phyloP scores from a whole-genome alignment of 1,139 yeast genomes.

The Sugiyamaella castrensis region DNA sequence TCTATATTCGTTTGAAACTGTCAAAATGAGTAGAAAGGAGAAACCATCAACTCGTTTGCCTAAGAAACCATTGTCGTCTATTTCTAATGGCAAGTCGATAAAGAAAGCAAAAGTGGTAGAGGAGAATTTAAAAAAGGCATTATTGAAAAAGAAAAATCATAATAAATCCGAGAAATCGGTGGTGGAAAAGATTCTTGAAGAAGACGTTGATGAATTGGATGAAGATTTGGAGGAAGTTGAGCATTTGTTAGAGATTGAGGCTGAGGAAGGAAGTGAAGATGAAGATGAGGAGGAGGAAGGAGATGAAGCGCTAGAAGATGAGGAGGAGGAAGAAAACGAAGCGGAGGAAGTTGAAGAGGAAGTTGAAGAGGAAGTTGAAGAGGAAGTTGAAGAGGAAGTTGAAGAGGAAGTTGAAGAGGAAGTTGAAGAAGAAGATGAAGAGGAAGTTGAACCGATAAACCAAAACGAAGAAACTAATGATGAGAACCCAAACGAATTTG shows the following conservation, averaged over 20 bases:
- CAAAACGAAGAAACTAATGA: constrained; percentile 26
- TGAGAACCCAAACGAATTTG: constrained; percentile 28
- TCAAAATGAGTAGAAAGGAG: constrained; percentile 11
- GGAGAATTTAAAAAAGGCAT: constrained; percentile 7
- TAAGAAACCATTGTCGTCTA: constrained; percentile 7
- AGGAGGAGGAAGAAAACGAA: constrained; percentile 14
- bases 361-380: constrained; percentile 24
- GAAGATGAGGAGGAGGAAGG: constrained; percentile 16
- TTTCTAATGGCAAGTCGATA: constrained; percentile 13
- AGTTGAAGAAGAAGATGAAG: constrained; percentile 21
- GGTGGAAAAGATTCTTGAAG: constrained; percentile 15
- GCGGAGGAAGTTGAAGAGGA: constrained; percentile 18
- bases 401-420: constrained; percentile 21
- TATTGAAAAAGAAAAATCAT: constrained; percentile 17
- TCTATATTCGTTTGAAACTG: too few species aligned
- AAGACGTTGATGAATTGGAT: constrained; percentile 29
- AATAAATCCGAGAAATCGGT: constrained; percentile 13
- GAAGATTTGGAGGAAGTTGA: constrained; percentile 28
- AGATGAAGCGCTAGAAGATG: constrained; percentile 18
- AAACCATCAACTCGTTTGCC: neutral
- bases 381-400: constrained; percentile 20
- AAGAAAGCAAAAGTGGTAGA: constrained; percentile 4
- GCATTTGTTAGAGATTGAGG: constrained; percentile 24
- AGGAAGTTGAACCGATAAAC: too few species aligned
- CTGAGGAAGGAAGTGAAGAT: constrained; percentile 19